Evolutionary conservation across 345 rosid species (phyloP).

Genomic region (Psidium friedrichsthalianum): DNA sequence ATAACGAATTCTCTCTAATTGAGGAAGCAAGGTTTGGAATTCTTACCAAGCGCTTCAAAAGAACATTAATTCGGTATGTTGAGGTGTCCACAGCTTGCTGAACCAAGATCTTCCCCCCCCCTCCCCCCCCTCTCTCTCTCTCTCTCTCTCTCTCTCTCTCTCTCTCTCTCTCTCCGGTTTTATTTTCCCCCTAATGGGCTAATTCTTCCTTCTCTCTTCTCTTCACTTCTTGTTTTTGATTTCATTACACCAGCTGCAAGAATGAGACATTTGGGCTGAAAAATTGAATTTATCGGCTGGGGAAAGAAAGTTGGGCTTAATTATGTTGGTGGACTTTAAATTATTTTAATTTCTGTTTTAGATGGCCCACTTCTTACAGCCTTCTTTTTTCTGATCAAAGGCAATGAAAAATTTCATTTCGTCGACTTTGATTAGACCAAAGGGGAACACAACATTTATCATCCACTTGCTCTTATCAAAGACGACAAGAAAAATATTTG

Average conservation of each 20-base stretch:
- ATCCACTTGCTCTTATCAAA: background rate
- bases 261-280: background rate
- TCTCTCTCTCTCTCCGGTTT: no score
- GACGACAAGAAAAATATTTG: background rate
- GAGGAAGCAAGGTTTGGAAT: no score
- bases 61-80: background rate
- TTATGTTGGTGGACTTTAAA: background rate
- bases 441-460: background rate
- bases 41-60: background rate
- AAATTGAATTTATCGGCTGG: background rate
- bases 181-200: no score
- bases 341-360: background rate
- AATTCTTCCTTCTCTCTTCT: background rate
- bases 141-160: background rate
- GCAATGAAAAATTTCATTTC: background rate
- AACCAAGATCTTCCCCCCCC: background rate
- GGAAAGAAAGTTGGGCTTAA: background rate
- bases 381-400: background rate
- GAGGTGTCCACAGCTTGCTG: background rate
- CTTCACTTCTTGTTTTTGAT: background rate
- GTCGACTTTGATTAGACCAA: background rate
- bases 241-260: background rate
- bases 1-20: no score
- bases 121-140: no score
- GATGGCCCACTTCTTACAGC: background rate